A percentile compares a stretch with the other conserved stretches of the same genome.
These are phyloP conservation scores for Orobanche coerulescens DNA, from an alignment of 257 asterid species.

Conservation along the genomic window DNA sequence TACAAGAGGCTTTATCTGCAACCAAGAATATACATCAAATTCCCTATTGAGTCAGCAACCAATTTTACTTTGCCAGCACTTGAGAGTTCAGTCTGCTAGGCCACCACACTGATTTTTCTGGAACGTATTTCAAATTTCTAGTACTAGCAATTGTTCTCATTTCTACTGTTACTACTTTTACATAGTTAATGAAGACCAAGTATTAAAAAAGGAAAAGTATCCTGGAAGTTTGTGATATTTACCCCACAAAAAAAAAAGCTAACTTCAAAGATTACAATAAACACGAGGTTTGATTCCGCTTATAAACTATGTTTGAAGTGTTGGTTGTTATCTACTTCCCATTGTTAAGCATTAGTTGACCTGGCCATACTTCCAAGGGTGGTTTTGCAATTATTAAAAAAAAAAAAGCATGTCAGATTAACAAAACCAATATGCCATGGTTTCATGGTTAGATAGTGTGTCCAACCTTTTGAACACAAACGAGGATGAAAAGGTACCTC, in stretches of 20 bases:
- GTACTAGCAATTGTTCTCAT: background rate
- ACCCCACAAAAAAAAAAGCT: no score
- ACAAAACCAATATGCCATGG: background rate
- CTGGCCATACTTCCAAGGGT: no score
- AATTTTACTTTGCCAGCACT: constrained; percentile 2
- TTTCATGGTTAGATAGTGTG: constrained; percentile 11
- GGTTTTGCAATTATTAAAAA: no score
- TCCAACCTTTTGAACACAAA: constrained; percentile 3
- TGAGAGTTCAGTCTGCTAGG: background rate
- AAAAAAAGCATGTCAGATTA: background rate
- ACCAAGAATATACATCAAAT: constrained; percentile 19
- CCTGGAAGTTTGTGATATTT: no score
- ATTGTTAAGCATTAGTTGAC: no score
- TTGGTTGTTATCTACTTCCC: no score
- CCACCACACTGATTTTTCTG: background rate
- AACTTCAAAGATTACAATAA: no score
- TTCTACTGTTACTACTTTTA: background rate
- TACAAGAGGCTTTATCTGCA: constrained; percentile 88
- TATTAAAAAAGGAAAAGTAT: no score
- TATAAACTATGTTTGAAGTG: no score
- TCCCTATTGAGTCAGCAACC: background rate
- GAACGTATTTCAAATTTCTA: background rate
- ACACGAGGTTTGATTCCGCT: no score
- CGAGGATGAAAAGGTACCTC: constrained; percentile 49
- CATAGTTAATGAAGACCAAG: background rate